These are phyloP conservation scores for Phytophthora quininea DNA, from an alignment of 352 stramenopile genomes.

Conservation along the genomic window DNA sequence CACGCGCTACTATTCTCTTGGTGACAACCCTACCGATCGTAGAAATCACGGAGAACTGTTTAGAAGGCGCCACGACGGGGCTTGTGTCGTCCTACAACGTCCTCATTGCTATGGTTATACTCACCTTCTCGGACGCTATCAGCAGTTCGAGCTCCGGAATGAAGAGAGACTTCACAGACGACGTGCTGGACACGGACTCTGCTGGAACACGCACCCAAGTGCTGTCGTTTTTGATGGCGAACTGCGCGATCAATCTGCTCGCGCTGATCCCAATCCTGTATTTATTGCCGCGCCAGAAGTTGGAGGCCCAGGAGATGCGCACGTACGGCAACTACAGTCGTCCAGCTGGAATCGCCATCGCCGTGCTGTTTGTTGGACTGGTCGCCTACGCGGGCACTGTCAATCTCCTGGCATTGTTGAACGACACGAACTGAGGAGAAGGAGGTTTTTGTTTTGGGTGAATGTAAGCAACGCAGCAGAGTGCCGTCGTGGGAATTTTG, in stretches of 20 bases:
- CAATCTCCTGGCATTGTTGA: constrained; percentile 47
- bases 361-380: constrained; percentile 48
- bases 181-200: constrained; percentile 37
- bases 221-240: constrained; percentile 50
- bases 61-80: constrained; percentile 72
- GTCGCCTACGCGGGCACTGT: constrained; percentile 47
- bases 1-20: constrained; percentile 42
- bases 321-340: constrained; percentile 58
- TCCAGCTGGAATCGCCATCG: constrained; percentile 42
- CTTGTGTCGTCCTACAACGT: constrained; percentile 66
- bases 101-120: constrained; percentile 66
- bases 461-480: constrained; percentile 20
- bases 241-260: constrained; percentile 57
- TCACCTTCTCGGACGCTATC: constrained; percentile 66
- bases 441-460: constrained; percentile 7
- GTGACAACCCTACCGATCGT: constrained; percentile 70
- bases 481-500: constrained; percentile 23
- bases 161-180: constrained; percentile 41
- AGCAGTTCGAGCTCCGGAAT: constrained; percentile 51
- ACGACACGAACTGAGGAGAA: constrained; percentile 30
- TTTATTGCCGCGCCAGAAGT: constrained; percentile 72
- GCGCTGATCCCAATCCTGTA: constrained; percentile 62
- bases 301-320: constrained; percentile 67
- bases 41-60: constrained; percentile 75
- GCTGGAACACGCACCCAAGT: constrained; percentile 40